These are phyloP conservation scores for Aeminium ludgeri DNA, from an alignment of 495 filamentous ascomycete genomes.

Conservation along the genomic window DNA sequence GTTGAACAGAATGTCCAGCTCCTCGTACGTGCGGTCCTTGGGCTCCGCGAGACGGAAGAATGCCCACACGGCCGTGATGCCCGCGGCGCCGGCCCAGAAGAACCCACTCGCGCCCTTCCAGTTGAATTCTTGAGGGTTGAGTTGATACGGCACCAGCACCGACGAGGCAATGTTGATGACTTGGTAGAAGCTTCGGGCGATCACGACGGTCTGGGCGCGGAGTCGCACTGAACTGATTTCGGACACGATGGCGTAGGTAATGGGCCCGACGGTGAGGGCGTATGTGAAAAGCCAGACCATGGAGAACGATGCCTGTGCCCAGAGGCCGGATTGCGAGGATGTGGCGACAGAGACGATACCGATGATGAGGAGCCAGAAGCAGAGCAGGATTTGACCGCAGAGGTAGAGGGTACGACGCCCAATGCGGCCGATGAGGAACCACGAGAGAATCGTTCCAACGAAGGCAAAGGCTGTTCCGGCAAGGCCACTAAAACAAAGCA, in stretches of 20 bases:
- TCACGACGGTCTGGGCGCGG: constrained; percentile 60
- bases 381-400: too few relatives aligned
- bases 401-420: constrained; percentile 48
- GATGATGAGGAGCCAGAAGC: too few relatives aligned
- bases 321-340: constrained; percentile 33
- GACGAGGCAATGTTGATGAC: too few relatives aligned
- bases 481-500: background rate
- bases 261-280: constrained; percentile 59
- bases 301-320: constrained; percentile 56
- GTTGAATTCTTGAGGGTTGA: constrained; percentile 57
- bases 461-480: constrained; percentile 31
- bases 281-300: constrained; percentile 58
- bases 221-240: constrained; percentile 58
- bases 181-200: constrained; percentile 57
- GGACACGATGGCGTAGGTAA: constrained; percentile 50
- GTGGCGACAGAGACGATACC: constrained; percentile 52
- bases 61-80: constrained; percentile 15
- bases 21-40: constrained; percentile 30
- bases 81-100: constrained; percentile 22
- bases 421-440: constrained; percentile 31
- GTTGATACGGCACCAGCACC: constrained; percentile 41
- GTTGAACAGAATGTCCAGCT: constrained; percentile 43
- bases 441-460: constrained; percentile 34
- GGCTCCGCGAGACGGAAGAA: constrained; percentile 18
- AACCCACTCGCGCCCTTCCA: constrained; percentile 33